These are phyloP conservation scores for Brassica nigra DNA, from an alignment of 345 rosid species.

Conservation along the genomic window DNA sequence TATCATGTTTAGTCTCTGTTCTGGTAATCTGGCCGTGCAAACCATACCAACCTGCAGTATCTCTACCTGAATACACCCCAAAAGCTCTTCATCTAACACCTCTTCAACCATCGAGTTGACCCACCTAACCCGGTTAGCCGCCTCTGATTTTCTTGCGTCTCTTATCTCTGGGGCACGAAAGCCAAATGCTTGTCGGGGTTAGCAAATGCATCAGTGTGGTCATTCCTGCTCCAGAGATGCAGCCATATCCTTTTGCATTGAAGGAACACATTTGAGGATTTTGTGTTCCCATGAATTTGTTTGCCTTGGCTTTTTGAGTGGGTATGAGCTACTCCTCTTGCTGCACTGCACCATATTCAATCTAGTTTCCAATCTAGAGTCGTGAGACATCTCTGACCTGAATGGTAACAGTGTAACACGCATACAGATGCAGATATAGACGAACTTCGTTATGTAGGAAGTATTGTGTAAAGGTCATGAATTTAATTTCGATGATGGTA, in stretches of 20 bases:
- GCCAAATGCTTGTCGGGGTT: slow-evolving; percentile 68
- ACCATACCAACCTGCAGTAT: slow-evolving; percentile 74
- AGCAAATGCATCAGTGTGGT: slow-evolving; percentile 67
- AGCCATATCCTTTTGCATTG: slow-evolving; percentile 55
- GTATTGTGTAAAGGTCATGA: slow-evolving; percentile 6
- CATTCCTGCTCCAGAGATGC: slow-evolving; percentile 75
- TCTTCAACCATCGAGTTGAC: slow-evolving; percentile 60
- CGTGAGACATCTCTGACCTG: slow-evolving; percentile 64
- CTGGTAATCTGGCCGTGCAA: slow-evolving; percentile 74
- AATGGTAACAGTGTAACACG: slow-evolving; percentile 3
- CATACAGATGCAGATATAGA: not conserved
- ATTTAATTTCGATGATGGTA: not conserved
- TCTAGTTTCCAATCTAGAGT: slow-evolving; percentile 45
- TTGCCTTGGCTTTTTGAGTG: slow-evolving; percentile 70
- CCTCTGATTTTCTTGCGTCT: slow-evolving; percentile 49
- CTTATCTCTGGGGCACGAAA: slow-evolving; percentile 75
- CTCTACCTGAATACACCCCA: slow-evolving; percentile 85
- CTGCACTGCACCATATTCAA: slow-evolving; percentile 73
- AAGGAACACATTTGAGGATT: slow-evolving; percentile 85
- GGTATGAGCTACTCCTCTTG: slow-evolving; percentile 72
- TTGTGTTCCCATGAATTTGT: slow-evolving; percentile 84
- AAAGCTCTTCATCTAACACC: slow-evolving; percentile 81
- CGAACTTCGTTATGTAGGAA: slow-evolving; percentile 2
- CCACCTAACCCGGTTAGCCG: slow-evolving; percentile 81
- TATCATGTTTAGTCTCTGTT: slow-evolving; percentile 74